phyloP scores from a whole-genome alignment of 805 yeast genomes.

The Metschnikowia colocasiae region DNA sequence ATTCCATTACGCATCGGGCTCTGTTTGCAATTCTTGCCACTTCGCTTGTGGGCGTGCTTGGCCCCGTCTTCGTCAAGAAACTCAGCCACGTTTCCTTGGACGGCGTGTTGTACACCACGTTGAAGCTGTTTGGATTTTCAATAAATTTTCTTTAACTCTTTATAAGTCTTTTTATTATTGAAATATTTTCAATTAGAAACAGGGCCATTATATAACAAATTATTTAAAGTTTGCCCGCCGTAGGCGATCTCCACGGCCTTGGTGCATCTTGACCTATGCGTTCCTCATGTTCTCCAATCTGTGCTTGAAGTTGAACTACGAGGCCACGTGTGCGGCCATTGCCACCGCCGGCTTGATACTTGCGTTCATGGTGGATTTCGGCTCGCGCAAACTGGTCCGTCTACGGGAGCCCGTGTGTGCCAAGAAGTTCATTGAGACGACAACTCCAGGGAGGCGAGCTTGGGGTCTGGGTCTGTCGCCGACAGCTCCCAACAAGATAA shows the following conservation, averaged over 20 bases:
- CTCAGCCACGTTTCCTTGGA: slow-evolving; percentile 2
- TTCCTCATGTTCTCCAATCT: slow-evolving; percentile 25
- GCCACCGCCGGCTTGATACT: slow-evolving; percentile 29
- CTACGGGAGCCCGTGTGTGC: background rate
- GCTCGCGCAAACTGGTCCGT: slow-evolving; percentile 1
- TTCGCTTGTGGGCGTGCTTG: slow-evolving; percentile 3
- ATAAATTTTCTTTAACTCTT: too few relatives aligned
- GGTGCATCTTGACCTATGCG: slow-evolving; percentile 31
- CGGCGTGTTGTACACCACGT: background rate
- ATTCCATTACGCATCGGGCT: slow-evolving; percentile 28
- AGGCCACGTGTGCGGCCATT: slow-evolving; percentile 25
- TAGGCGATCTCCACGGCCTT: slow-evolving; percentile 31
- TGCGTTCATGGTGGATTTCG: slow-evolving; percentile 24
- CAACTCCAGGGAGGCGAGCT: background rate
- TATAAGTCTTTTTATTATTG: too few relatives aligned
- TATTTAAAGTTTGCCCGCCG: too few relatives aligned
- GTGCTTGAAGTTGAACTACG: slow-evolving; percentile 25
- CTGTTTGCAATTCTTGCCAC: slow-evolving; percentile 8
- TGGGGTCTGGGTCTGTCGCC: background rate
- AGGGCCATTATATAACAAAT: too few relatives aligned
- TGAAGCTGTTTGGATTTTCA: slow-evolving; percentile 24
- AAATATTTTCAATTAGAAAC: too few relatives aligned
- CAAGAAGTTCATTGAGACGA: background rate
- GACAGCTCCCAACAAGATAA: background rate
- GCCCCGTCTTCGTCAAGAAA: background rate